Base-by-base conservation (phyloP, 768 basidiomycete species). In the Cyathus striatus region DNA sequence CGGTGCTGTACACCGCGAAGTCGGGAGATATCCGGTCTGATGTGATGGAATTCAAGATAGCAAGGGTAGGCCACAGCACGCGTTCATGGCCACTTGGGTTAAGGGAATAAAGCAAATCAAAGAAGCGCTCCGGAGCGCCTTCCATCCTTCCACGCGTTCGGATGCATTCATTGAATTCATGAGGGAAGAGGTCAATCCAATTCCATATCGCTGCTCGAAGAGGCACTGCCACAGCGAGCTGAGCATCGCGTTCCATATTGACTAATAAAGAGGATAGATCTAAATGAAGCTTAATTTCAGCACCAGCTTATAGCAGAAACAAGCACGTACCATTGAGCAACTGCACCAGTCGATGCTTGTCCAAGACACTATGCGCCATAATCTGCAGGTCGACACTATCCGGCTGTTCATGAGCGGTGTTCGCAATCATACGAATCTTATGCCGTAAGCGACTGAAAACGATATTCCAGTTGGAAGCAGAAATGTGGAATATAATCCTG, bases 191-290 rank as follows among this genome's bases (percentile, higher is more conserved):
- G 23, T 86, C 81, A 23, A 94, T 81, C 90, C 90, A 95, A 49
- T 86, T 90, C 91, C 92, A 94, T 21, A 95, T 69, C 1, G 88
- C 89, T 22, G 76, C 71, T 17, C 90, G 79, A 25, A 95, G 71
- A 21, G 85, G 78, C 21, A 76, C 67, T 0, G 90, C 80, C 38
- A 93, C 73, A 1, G 85, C 81, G 12, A 75, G 61, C 45, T 90
- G 89, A 0, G 83, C 77, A 30, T 87, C 81, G 24, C 70, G 73
- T 49, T 78, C 80, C 81, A 95, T 85, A 55, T 85, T 87, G 18
- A 94, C 78, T 22, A 95, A 76, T 3, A 90, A 69, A 1, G 86
- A 87, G 0, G 87, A 86, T 1, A 93, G 57, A 56, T 94, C 92
- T 86, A 53, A 6, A 37, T 14, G 7, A 37, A 5, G 6, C 10